Base-by-base conservation (phyloP, 148 eudicot genomes). In the Persicaria maculosa region DNA sequence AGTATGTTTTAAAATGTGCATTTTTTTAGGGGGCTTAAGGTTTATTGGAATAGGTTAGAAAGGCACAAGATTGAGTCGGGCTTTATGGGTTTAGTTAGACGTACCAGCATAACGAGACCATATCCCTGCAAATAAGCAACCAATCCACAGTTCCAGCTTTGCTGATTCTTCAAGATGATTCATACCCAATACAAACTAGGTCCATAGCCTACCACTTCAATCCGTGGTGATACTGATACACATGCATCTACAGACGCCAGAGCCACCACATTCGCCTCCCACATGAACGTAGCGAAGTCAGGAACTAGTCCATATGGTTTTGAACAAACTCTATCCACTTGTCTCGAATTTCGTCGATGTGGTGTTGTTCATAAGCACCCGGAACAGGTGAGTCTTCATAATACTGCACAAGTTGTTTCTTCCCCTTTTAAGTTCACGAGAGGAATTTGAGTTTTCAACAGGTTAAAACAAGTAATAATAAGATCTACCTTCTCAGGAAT, bases 291-390 rank as follows among this genome's bases (percentile, higher is more conserved):
- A 59, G 43, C 36, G 0, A 59, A 8, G 31, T 1, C 20, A 8
- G 9, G 10, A 59, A 20, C 45, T 62, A 62, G 44, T 62, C 68
- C 68, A 62, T 62, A 36, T 31, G 44, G 15, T 36, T 62, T 25
- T 62, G 68, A 31, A 72, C 62, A 31, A 50, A 52, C n/a, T 47
- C 44, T 12, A 55, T 12, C 74, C 74, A 72, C 61, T 72, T 55
- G 44, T 15, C 61, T 47, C 74, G 50, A 44, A 72, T 31, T 52
- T 72, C 61, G 1, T 72, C 74, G 9, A 72, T 50, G 20, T 72
- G 74, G 20, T 5, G 57, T 72, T 50, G 74, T 15, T 53, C 54
- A 6, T 72, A 72, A 12, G 19, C 45, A 25, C 16, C 11, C 47
- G 58, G 59, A 72, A 16, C 22, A 17, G 74, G 74, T 9, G 54